Evolutionary conservation across 495 filamentous ascomycete genomes (phyloP).

Genomic region (Echria macrotheca): DNA sequence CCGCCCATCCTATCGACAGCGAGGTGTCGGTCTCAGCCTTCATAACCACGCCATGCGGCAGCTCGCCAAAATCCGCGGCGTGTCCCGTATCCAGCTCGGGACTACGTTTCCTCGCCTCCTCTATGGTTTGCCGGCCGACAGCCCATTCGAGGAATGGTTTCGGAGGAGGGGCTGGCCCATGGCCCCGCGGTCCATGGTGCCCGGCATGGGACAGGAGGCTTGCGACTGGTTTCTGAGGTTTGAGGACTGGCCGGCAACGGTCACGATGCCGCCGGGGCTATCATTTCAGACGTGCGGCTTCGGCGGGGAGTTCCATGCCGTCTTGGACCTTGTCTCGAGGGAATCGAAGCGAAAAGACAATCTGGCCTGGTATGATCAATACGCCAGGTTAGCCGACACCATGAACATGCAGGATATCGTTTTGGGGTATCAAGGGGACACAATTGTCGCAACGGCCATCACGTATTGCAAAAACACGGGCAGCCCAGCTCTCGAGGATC

Average conservation of each 20-base stretch:
- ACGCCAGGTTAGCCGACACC: conserved; percentile 40
- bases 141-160: conserved; percentile 51
- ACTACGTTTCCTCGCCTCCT: conserved; percentile 57
- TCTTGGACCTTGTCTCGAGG: conserved; percentile 49
- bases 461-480: conserved; percentile 49
- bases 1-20: conserved; percentile 44
- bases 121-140: conserved; percentile 49
- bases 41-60: conserved; percentile 50
- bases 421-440: conserved; percentile 37
- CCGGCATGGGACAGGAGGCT: conserved; percentile 43
- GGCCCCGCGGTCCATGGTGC: conserved; percentile 29
- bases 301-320: conserved; percentile 44
- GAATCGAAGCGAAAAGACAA: conserved; percentile 39
- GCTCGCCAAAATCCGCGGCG: conserved; percentile 48
- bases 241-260: conserved; percentile 43
- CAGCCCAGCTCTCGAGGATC: conserved; percentile 48
- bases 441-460: conserved; percentile 50
- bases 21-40: conserved; percentile 52
- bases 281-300: conserved; percentile 46
- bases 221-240: conserved; percentile 53
- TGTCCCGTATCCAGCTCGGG: conserved; percentile 53
- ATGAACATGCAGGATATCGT: conserved; percentile 46
- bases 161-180: conserved; percentile 52
- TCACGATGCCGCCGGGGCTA: conserved; percentile 30
- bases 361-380: conserved; percentile 53